Evolutionary conservation across 257 asterid genomes (phyloP).

Genomic region (Solanum clarkiae): DNA sequence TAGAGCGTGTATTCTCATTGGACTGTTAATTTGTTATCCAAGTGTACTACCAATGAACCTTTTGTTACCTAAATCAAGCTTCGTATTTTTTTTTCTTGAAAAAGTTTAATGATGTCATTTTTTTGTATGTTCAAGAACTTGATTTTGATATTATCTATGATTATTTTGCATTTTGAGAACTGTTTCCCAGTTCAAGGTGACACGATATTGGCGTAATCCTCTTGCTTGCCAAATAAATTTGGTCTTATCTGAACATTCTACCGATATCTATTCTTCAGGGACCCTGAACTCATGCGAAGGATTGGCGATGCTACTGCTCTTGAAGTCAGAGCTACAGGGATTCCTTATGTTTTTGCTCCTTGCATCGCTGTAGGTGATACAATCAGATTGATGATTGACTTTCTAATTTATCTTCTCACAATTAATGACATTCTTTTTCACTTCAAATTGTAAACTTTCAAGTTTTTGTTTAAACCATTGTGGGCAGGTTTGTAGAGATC

Average conservation of each 20-base stretch:
- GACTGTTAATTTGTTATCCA: not conserved
- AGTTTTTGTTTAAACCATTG: not conserved
- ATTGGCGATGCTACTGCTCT: conserved; percentile 84
- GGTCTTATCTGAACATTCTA: not conserved
- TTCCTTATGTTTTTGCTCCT: conserved; percentile 83
- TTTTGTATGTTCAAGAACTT: not conserved
- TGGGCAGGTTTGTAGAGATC: conserved; percentile 83
- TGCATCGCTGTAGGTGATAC: conserved; percentile 72
- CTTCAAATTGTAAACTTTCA: not conserved
- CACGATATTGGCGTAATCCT: not conserved
- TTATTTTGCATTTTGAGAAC: not conserved
- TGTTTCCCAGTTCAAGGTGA: not conserved
- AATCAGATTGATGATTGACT: not conserved
- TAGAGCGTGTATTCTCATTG: not conserved
- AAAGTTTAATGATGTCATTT: not conserved
- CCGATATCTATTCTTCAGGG: conserved; percentile 31
- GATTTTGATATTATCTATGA: not conserved
- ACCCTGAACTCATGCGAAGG: conserved; percentile 26
- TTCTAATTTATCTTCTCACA: not conserved
- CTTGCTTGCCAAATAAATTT: not conserved
- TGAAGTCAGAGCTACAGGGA: conserved; percentile 89
- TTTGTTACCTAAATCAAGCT: not conserved
- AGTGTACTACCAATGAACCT: not conserved
- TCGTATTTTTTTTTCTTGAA: not conserved
- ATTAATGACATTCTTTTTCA: not conserved